Evolutionary conservation across 495 filamentous ascomycete genomes (phyloP).

Genomic region (Parathielavia appendiculata): DNA sequence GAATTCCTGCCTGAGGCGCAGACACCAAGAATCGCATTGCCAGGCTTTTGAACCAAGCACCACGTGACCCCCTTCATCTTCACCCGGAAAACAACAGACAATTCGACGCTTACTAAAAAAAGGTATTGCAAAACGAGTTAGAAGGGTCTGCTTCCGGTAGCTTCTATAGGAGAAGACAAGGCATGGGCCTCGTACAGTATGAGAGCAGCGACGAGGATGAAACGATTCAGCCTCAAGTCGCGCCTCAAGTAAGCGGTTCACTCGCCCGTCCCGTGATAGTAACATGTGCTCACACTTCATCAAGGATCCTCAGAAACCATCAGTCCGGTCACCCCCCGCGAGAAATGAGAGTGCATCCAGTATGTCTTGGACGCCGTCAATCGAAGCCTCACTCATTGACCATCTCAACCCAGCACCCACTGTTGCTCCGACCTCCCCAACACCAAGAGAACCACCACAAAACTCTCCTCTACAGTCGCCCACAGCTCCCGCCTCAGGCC

Average conservation of each 20-base stretch:
- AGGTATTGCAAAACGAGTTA: neutral
- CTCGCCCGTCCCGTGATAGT: neutral
- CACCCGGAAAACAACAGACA: slow-evolving; percentile 13
- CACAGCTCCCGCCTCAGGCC: neutral
- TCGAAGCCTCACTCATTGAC: neutral
- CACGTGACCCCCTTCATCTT: slow-evolving; percentile 33
- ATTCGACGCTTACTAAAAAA: neutral
- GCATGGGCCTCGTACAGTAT: slow-evolving; percentile 67
- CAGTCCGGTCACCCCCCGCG: neutral
- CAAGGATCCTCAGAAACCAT: slow-evolving; percentile 8
- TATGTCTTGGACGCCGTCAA: neutral
- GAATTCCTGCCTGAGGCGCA: slow-evolving; percentile 8
- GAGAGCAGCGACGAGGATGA: slow-evolving; percentile 77
- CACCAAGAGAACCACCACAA: neutral
- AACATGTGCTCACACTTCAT: slow-evolving; percentile 10
- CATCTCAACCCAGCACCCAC: neutral
- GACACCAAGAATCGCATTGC: neutral
- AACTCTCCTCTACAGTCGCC: neutral
- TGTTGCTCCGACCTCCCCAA: neutral
- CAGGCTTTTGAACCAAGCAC: neutral
- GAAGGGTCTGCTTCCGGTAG: neutral
- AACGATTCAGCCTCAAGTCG: slow-evolving; percentile 26
- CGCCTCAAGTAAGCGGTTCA: slow-evolving; percentile 7
- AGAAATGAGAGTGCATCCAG: neutral
- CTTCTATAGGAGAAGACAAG: neutral